phyloP scores from a whole-genome alignment of 2,329 filamentous ascomycete genomes.

The Cordyceps farinosa region DNA sequence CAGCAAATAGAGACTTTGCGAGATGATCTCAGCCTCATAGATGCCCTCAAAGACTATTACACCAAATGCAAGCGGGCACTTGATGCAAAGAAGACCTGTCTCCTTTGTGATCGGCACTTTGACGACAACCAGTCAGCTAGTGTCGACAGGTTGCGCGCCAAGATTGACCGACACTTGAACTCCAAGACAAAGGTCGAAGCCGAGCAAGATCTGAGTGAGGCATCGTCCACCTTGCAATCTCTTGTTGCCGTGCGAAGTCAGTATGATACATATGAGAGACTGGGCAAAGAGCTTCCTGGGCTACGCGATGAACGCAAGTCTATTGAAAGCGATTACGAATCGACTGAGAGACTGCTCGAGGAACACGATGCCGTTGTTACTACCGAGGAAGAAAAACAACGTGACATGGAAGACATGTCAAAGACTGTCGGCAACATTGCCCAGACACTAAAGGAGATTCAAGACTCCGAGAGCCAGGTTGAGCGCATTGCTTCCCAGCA shows the following conservation, averaged over 20 bases:
- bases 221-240: constrained; percentile 49
- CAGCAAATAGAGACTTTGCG: constrained; percentile 58
- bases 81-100: constrained; percentile 67
- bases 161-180: constrained; percentile 61
- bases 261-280: constrained; percentile 70
- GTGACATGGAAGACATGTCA: constrained; percentile 70
- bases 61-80: constrained; percentile 62
- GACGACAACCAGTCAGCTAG: constrained; percentile 54
- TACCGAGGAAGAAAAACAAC: constrained; percentile 60
- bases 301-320: constrained; percentile 61
- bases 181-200: constrained; percentile 60
- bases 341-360: constrained; percentile 59
- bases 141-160: constrained; percentile 59
- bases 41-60: constrained; percentile 69
- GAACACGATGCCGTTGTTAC: constrained; percentile 64
- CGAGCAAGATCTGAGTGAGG: constrained; percentile 56
- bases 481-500: constrained; percentile 73
- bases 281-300: constrained; percentile 68
- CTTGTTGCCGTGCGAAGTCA: constrained; percentile 61
- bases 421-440: constrained; percentile 74
- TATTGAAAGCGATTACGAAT: constrained; percentile 59
- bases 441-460: constrained; percentile 68
- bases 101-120: constrained; percentile 71
- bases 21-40: constrained; percentile 66
- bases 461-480: constrained; percentile 68